Conservation (phyloP, 202 grass and related monocot genomes). For the Cymbopogon flexuosus region DNA sequence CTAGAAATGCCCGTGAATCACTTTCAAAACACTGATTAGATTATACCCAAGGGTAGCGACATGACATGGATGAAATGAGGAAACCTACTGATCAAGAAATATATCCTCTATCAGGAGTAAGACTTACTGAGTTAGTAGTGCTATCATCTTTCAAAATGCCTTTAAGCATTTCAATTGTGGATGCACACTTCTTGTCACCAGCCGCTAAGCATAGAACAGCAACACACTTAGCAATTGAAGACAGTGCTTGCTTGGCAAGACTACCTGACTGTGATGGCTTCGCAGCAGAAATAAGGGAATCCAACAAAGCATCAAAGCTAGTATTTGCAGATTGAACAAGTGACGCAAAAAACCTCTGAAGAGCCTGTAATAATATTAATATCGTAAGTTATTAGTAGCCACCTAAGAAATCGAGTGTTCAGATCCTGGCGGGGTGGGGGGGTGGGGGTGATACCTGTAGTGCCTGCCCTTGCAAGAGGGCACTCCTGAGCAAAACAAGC, state of each 20-base stretch:
- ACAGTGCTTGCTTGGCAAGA: constrained; percentile 88
- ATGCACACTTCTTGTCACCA: constrained; percentile 88
- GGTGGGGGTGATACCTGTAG: constrained; percentile 50
- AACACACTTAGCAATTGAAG: constrained; percentile 96
- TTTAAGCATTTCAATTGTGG: constrained; percentile 97
- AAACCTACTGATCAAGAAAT: constrained; percentile 2
- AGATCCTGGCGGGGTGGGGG: background rate
- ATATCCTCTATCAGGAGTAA: constrained; percentile 20
- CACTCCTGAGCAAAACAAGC: constrained; percentile 87
- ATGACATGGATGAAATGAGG: constrained; percentile 17
- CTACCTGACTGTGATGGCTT: constrained; percentile 83
- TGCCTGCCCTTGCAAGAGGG: constrained; percentile 95
- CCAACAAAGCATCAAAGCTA: constrained; percentile 80
- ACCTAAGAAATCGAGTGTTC: constrained; percentile 5
- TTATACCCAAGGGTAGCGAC: background rate
- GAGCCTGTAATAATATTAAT: constrained; percentile 52
- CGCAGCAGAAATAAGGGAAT: constrained; percentile 88
- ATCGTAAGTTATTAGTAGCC: constrained; percentile 17
- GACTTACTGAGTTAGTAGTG: constrained; percentile 61
- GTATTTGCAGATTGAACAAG: constrained; percentile 89
- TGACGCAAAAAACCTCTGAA: constrained; percentile 90
- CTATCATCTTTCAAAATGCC: constrained; percentile 89
- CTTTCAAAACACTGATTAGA: background rate
- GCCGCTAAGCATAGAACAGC: constrained; percentile 96
- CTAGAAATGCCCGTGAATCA: background rate